Evolutionary conservation across 352 stramenopile genomes (phyloP).

Genomic region (Phytophthora citricola): DNA sequence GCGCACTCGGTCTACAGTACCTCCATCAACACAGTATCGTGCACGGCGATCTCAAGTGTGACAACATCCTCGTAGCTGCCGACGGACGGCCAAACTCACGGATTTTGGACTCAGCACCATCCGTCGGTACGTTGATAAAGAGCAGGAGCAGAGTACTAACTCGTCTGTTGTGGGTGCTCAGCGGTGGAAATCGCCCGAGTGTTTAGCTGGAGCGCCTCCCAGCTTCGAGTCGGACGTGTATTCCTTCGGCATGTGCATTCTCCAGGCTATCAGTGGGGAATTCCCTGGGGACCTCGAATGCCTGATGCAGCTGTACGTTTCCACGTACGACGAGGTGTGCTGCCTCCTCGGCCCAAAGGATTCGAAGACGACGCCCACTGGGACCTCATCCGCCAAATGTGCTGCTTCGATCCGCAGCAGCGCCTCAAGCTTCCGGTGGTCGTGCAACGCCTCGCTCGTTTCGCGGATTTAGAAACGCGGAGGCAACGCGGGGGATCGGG

Average conservation of each 20-base stretch:
- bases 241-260: constrained; percentile 46
- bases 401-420: constrained; percentile 38
- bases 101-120: constrained; percentile 47
- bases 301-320: constrained; percentile 40
- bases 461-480: constrained; percentile 34
- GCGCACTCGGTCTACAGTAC: constrained; percentile 37
- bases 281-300: constrained; percentile 34
- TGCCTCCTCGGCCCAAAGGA: constrained; percentile 32
- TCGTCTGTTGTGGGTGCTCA: constrained; percentile 26
- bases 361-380: constrained; percentile 37
- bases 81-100: constrained; percentile 37
- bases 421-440: constrained; percentile 41
- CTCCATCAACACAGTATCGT: constrained; percentile 45
- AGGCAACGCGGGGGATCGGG: constrained; percentile 23
- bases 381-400: constrained; percentile 40
- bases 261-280: constrained; percentile 37
- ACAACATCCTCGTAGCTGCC: constrained; percentile 46
- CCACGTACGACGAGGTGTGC: constrained; percentile 31
- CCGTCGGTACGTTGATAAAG: constrained; percentile 17
- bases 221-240: constrained; percentile 44
- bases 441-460: constrained; percentile 37
- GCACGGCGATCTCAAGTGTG: constrained; percentile 48
- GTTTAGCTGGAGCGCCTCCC: constrained; percentile 18
- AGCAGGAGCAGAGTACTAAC: constrained; percentile 5
- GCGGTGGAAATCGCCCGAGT: constrained; percentile 41